Evolutionary conservation across 306 rosid species (phyloP), one percentile per base, ranked within the genome.

Genomic region (Ziziphus jujuba): DNA sequence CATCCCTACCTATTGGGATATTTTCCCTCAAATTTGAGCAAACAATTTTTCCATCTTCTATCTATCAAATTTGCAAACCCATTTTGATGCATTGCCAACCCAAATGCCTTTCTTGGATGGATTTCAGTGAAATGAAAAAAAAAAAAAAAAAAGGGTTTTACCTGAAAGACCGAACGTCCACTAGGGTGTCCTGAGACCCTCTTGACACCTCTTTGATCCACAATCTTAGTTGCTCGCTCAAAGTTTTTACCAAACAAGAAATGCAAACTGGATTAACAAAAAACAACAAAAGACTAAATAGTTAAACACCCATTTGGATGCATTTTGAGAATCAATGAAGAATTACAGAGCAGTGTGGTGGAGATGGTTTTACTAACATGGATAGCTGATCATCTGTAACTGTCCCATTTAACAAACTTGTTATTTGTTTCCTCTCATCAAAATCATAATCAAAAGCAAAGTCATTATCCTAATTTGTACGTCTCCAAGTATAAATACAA

Each of bases 231-330:
- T n/a, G 98, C 96, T 73, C 91, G 84, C 79, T 93, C 97, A 53
- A 88, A 86, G 75, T 92, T 92, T 85, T 90, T 92, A 0, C 97
- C 98, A 67, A 87, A 92, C 79, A 92, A 70, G 88, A 92, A 90
- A 82, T 80, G 89, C 69, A 92, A 81, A 52, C 98, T 92, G 86
- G 20, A 67, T 25, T 64, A 7, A 7, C 17, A 16, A 36, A 17
- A 49, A 54, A 38, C 9, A 23, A 49, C 75, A 73, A 34, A 50
- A 21, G 65, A 13, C 15, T 24, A 48, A 61, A 59, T 0, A 40
- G 45, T 50, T 16, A 20, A 57, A 24, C 9, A 58, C 21, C 25
- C 50, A 25, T 33, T 15, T 16, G 20, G 40, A 28, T 14, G 5
- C 49, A 13, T 0, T 2, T 2, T 20, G 7, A 21, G 24, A 23